These are phyloP conservation scores for Citrus maxima DNA, from an alignment of 345 rosid genomes.

Conservation along the genomic window DNA sequence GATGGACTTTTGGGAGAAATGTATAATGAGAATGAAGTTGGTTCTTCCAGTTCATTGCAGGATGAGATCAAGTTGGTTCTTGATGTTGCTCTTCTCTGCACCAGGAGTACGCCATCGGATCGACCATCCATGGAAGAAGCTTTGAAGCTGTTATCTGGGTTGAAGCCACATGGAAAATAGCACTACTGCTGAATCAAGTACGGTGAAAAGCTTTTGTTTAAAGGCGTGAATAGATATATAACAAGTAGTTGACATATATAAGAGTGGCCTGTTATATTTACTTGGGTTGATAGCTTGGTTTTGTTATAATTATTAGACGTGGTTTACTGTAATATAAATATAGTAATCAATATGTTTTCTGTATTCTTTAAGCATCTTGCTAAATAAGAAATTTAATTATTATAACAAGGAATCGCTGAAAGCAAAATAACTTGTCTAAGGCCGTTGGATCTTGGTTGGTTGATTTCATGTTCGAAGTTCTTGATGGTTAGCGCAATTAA, in stretches of 20 bases:
- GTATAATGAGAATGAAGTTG: slow-evolving; percentile 43
- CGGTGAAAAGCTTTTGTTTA: not conserved
- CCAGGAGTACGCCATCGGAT: slow-evolving; percentile 45
- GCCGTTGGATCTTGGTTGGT: not conserved
- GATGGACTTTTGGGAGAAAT: slow-evolving; percentile 61
- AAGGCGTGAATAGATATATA: slow-evolving; percentile 16
- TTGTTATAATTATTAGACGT: not conserved
- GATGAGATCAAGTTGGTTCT: slow-evolving; percentile 56
- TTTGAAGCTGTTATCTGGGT: slow-evolving; percentile 55
- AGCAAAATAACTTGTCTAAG: not conserved
- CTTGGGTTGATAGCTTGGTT: slow-evolving; percentile 5
- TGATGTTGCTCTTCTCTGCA: slow-evolving; percentile 76
- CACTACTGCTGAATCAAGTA: slow-evolving; percentile 2
- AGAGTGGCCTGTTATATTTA: slow-evolving; percentile 15
- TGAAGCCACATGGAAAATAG: slow-evolving; percentile 28
- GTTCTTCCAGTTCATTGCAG: slow-evolving; percentile 23
- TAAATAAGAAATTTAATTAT: not conserved
- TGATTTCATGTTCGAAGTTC: not conserved
- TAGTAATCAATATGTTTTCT: not conserved
- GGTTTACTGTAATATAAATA: slow-evolving; percentile 2
- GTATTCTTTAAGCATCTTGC: not conserved
- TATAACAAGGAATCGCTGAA: not conserved
- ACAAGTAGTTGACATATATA: slow-evolving; percentile 15
- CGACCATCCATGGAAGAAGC: slow-evolving; percentile 65
- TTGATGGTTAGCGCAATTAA: not conserved